Evolutionary conservation across 441 rosid species (phyloP).

Genomic region (Euphorbia celastroides): DNA sequence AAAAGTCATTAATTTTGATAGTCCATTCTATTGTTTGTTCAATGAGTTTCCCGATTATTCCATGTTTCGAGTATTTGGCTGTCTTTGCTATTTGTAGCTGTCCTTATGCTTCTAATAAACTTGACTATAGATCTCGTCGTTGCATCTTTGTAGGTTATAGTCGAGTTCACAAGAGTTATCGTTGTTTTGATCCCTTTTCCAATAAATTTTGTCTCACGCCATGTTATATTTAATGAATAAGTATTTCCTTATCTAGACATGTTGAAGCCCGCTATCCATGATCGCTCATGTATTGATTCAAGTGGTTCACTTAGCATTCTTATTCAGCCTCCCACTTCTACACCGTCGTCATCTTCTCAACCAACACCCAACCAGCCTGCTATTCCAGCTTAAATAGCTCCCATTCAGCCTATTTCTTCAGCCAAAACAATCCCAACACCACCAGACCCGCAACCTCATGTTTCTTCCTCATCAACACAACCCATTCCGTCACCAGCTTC

Average conservation of each 20-base stretch:
- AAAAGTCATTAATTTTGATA: no score
- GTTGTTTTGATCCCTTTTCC: not conserved
- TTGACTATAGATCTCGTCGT: not conserved
- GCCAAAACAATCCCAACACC: not conserved
- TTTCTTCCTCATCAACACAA: no score
- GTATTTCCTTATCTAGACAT: not conserved
- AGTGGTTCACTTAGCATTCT: not conserved
- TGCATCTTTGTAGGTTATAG: not conserved
- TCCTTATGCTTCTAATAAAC: not conserved
- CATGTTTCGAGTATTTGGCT: not conserved
- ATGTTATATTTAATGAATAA: not conserved
- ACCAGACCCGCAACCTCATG: not conserved
- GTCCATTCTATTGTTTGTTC: no score
- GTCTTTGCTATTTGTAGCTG: not conserved
- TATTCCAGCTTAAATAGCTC: no score
- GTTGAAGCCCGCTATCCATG: not conserved
- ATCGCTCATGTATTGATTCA: no score
- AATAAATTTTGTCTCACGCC: not conserved
- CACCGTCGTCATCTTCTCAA: not conserved
- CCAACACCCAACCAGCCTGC: not conserved
- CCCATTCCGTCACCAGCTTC: no score
- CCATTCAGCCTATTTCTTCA: not conserved
- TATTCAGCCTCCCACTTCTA: not conserved
- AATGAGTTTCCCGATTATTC: not conserved
- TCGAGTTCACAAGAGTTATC: not conserved